Evolutionary conservation across 106 monocot species (phyloP), one percentile per base, ranked within the genome.

Genomic region (Gastrodia elata): DNA sequence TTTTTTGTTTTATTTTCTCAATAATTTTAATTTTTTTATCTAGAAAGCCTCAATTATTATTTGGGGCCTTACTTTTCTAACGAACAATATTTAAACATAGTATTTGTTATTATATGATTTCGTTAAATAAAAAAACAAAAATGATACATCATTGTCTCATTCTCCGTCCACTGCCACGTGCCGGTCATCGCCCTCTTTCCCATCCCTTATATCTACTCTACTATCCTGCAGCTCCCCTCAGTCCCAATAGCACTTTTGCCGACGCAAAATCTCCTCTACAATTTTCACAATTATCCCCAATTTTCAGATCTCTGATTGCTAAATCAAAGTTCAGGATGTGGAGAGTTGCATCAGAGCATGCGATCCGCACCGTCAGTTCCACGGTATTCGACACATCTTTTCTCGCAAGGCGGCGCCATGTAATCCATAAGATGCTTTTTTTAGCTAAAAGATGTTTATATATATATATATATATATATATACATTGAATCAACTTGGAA

Each of bases 361-460:
- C 74, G 73, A 71, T 77, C 65, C 56, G 55, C 34, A 24, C 74
- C 8, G n/a, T 79, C 20, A 82, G 76, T 32, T 64, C 74, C 25
- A 73, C 35, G 39, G 20, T 57, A 27, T 27, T 76, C 3, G 46
- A 39, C 35, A 32, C 55, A 25, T 64, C 72, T 6, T 20, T 44
- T 28, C 36, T 77, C n/a, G 26, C 80, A 8, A 76, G 77, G 58
- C 44, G 74, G 22, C 82, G 82, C 73, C 86, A 82, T 65, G 82
- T 86, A 64, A 68, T 36, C 43, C n/a, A n/a, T n/a, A n/a, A n/a
- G n/a, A n/a, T n/a, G n/a, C n/a, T n/a, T n/a, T n/a, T n/a, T n/a
- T n/a, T n/a, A n/a, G n/a, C n/a, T n/a, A n/a, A n/a, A n/a, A n/a
- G n/a, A n/a, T n/a, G n/a, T n/a, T n/a, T n/a, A n/a, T n/a, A n/a